Evolutionary conservation across 225 moss, liverwort and hornwort species (phyloP), one percentile per base, ranked within the genome.

Genomic region (Marchantia paleacea): DNA sequence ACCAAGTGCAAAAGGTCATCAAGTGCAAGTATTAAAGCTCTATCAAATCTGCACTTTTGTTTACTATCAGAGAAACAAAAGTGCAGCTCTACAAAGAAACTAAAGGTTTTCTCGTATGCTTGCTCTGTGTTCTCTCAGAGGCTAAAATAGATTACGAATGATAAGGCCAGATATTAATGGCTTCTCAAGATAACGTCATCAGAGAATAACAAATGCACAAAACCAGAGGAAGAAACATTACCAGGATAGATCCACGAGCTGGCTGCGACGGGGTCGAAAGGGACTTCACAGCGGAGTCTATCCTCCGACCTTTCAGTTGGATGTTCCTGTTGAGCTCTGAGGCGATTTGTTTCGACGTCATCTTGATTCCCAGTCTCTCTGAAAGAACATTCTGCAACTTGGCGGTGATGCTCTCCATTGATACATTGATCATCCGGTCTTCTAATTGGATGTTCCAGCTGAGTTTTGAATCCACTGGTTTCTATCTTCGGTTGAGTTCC

Each of bases 221-320:
- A 19, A 73, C 28, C 20, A 58, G 57, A 13, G 20, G 13, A 58
- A 20, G 57, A 58, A n/a, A 31, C 8, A 55, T 52, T 78, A 95
- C 97, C 92, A 66, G 97, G 97, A 82, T 99, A 99, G 57, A 95
- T 91, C 97, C 97, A 99, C 79, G 95, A 83, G 47, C 89, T 85
- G 53, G 89, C 95, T 73, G 90, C 81, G 22, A 80, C 55, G 26
- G 80, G 87, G 77, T 99, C 95, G 53, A 92, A 85, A 72, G 91
- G 91, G 60, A 84, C 79, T 14, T 51, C 79, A 77, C 81, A 75
- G 47, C 54, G 55, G 29, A 72, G 51, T 72, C 8, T 65, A 50
- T 16, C 62, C 77, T 48, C 24, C 69, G 31, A 14, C 26, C 8
- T 53, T 52, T 57, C 28, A 15, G n/a, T 55, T 71, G 58, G 52